A percentile compares a stretch with the other conserved stretches of the same genome.
Conservation (phyloP, 768 basidiomycete species). For the Kwoniella dendrophila region DNA sequence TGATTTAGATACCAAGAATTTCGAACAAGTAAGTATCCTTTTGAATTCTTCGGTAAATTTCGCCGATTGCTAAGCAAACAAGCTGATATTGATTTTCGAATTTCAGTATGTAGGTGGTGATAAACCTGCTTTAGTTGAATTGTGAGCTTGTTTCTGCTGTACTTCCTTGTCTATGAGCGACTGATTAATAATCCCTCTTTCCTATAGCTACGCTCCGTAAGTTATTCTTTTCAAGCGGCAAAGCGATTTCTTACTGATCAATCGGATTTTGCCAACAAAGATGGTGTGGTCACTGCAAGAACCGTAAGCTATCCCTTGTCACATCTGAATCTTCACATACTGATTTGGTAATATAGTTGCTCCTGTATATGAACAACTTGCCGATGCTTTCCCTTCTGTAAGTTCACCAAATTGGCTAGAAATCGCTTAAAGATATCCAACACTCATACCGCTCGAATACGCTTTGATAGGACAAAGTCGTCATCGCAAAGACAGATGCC, state of each 20-base stretch:
- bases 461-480: conserved; percentile 65
- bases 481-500: conserved; percentile 90
- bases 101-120: conserved; percentile 66
- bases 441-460: conserved; percentile 4
- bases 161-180: too few relatives aligned
- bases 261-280: conserved; percentile 23
- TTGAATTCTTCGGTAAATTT: not conserved
- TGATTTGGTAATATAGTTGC: conserved; percentile 64
- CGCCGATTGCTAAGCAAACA: not conserved
- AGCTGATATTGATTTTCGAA: conserved; percentile 12
- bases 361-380: conserved; percentile 83
- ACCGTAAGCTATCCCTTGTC: conserved; percentile 29
- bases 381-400: conserved; percentile 69
- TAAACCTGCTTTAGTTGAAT: conserved; percentile 83
- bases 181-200: conserved; percentile 3
- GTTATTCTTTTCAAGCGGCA: conserved; percentile 5
- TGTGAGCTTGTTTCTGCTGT: too few relatives aligned
- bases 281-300: conserved; percentile 55
- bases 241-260: not conserved
- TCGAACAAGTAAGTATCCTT: conserved; percentile 62
- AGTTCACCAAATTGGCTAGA: too few relatives aligned
- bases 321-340: not conserved
- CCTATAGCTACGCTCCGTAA: conserved; percentile 42
- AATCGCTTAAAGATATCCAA: too few relatives aligned
- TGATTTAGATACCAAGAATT: conserved; percentile 74